Percentiles rank a stretch among this genome's conserved stretches.
These are phyloP conservation scores for Epichloe gansuensis DNA, from an alignment of 2,329 filamentous ascomycete species.

Conservation along the genomic window DNA sequence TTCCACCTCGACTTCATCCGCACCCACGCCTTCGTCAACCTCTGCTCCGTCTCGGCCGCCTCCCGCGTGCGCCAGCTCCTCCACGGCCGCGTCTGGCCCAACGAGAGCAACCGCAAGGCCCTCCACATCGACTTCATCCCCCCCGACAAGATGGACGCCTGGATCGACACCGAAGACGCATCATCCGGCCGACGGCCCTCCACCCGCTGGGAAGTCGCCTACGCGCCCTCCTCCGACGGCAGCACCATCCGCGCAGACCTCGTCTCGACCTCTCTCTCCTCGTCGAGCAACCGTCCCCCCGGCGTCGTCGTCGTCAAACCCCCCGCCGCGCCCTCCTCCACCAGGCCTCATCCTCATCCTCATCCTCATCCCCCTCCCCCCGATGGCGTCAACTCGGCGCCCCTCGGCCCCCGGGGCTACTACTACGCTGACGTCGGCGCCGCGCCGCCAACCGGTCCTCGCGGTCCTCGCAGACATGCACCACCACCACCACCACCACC, in stretches of 20 bases:
- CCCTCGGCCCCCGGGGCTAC: constrained; percentile 22
- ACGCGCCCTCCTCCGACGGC: constrained; percentile 43
- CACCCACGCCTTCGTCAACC: constrained; percentile 74
- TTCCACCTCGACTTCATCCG: constrained; percentile 78
- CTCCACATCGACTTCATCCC: constrained; percentile 88
- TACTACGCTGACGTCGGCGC: constrained; percentile 8
- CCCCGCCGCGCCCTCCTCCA: neutral
- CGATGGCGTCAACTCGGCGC: constrained; percentile 22
- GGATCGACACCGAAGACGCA: constrained; percentile 58
- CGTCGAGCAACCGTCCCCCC: constrained; percentile 7
- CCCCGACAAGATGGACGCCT: constrained; percentile 54
- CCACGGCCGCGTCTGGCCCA: constrained; percentile 73
- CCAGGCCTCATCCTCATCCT: neutral
- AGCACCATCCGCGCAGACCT: constrained; percentile 32
- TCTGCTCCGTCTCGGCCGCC: constrained; percentile 56
- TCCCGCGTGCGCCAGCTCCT: constrained; percentile 62
- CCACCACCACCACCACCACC: constrained; percentile 12
- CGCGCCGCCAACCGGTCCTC: constrained; percentile 2
- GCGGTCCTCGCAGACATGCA: neutral
- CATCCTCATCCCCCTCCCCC: constrained; percentile 6
- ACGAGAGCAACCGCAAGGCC: constrained; percentile 70
- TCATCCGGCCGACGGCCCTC: constrained; percentile 27
- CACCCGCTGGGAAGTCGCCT: constrained; percentile 60
- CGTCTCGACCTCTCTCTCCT: constrained; percentile 3
- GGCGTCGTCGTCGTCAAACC: too few relatives aligned